A percentile compares a stretch with the other conserved stretches of the same genome.
Conservation (phyloP, 352 stramenopile genomes). For the Saprolegnia parasitica region DNA sequence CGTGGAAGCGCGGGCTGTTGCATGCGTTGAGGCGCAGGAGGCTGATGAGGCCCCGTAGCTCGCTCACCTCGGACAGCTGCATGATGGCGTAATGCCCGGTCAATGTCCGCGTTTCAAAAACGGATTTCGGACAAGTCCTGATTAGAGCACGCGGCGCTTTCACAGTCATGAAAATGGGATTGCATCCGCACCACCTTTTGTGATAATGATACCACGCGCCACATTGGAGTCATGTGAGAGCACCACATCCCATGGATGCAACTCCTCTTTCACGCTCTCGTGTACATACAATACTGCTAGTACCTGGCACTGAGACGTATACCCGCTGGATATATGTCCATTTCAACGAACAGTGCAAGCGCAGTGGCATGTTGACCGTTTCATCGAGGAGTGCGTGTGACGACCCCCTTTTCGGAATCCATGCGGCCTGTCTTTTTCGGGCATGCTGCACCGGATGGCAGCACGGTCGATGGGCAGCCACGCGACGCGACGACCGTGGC, state of each 20-base stretch:
- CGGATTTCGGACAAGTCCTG: not conserved
- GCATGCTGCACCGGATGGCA: not conserved
- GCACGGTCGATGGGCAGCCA: not conserved
- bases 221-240: no score
- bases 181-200: no score
- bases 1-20: constrained; percentile 85
- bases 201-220: no score
- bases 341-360: no score
- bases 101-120: not conserved
- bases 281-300: no score
- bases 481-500: constrained; percentile 2
- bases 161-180: no score
- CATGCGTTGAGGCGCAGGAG: constrained; percentile 75
- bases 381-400: not conserved
- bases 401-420: constrained; percentile 4
- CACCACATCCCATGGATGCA: no score
- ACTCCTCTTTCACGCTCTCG: no score
- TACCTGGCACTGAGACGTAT: no score
- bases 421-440: not conserved
- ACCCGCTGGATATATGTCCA: no score
- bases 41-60: constrained; percentile 76
- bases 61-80: constrained; percentile 87
- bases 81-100: constrained; percentile 34
- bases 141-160: no score
- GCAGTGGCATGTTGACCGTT: no score